Percentiles rank a stretch among this genome's conserved stretches.
Evolutionary conservation across 2,329 filamentous ascomycete species (phyloP).

Genomic region (Colletotrichum sp.): DNA sequence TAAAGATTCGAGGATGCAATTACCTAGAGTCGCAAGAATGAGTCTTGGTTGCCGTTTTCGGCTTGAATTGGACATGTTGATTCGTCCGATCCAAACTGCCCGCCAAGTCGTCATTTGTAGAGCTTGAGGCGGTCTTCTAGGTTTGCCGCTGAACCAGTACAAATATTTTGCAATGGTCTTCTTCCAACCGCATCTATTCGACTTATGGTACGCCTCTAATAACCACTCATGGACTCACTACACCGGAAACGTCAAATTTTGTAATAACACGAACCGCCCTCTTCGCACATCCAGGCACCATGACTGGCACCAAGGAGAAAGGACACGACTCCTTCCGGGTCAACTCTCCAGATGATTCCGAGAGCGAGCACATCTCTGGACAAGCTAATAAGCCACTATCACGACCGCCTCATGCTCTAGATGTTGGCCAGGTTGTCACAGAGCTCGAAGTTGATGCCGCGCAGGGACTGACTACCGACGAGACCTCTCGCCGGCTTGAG

Average conservation of each 20-base stretch:
- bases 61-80: neutral
- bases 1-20: neutral
- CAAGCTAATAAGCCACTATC: constrained; percentile 58
- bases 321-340: neutral
- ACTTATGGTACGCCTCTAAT: neutral
- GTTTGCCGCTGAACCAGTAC: neutral
- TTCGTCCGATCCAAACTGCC: neutral
- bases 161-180: neutral
- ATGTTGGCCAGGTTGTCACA: constrained; percentile 53
- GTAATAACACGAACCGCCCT: neutral
- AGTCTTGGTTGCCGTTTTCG: constrained; percentile 10
- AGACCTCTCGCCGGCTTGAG: constrained; percentile 60
- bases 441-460: constrained; percentile 62
- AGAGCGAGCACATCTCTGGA: constrained; percentile 39
- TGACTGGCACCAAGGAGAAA: neutral
- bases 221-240: neutral
- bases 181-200: neutral
- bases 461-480: constrained; percentile 59
- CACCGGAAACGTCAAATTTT: neutral
- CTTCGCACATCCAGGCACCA: neutral
- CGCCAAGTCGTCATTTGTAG: neutral
- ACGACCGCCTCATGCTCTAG: constrained; percentile 66
- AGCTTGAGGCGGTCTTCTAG: neutral
- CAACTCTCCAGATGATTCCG: neutral
- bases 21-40: neutral